Evolutionary conservation across 1,284 basidiomycete genomes (phyloP).

Genomic region (Moesziomyces sp.): DNA sequence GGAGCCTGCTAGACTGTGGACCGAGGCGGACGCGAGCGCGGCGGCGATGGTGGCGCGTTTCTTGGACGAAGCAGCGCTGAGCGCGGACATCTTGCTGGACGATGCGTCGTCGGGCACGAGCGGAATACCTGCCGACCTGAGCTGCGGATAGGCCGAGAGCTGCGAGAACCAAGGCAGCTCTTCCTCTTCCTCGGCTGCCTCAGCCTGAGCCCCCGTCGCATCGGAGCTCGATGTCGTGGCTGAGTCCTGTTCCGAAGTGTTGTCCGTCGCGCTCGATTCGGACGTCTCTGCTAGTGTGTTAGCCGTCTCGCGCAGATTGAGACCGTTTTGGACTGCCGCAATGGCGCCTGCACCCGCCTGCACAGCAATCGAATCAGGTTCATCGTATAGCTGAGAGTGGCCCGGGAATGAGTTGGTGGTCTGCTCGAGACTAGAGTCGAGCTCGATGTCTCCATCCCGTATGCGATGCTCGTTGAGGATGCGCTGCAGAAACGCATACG

Average conservation of each 20-base stretch:
- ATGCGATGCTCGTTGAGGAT: slow-evolving; percentile 44
- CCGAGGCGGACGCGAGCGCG: slow-evolving; percentile 19
- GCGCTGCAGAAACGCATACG: slow-evolving; percentile 44
- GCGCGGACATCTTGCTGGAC: slow-evolving; percentile 13
- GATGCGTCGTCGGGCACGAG: slow-evolving; percentile 33
- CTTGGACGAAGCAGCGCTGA: slow-evolving; percentile 12
- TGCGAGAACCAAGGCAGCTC: slow-evolving; percentile 60
- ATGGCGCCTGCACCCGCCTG: slow-evolving; percentile 27
- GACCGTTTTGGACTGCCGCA: slow-evolving; percentile 34
- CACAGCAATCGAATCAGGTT: slow-evolving; percentile 15
- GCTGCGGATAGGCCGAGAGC: slow-evolving; percentile 49
- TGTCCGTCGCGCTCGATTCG: neutral
- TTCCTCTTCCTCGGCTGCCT: slow-evolving; percentile 17
- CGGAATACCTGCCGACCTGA: slow-evolving; percentile 48
- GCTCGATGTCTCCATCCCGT: slow-evolving; percentile 9
- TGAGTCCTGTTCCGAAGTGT: neutral
- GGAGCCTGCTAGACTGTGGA: slow-evolving; percentile 6
- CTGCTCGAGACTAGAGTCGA: slow-evolving; percentile 5
- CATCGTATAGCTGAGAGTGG: neutral
- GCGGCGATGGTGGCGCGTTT: slow-evolving; percentile 16
- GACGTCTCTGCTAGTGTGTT: slow-evolving; percentile 24
- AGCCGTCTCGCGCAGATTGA: slow-evolving; percentile 29
- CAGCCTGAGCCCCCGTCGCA: neutral
- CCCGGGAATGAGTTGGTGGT: neutral
- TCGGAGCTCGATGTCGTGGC: neutral